Base-by-base conservation (phyloP, 768 basidiomycete species). In the Piloderma croceum region DNA sequence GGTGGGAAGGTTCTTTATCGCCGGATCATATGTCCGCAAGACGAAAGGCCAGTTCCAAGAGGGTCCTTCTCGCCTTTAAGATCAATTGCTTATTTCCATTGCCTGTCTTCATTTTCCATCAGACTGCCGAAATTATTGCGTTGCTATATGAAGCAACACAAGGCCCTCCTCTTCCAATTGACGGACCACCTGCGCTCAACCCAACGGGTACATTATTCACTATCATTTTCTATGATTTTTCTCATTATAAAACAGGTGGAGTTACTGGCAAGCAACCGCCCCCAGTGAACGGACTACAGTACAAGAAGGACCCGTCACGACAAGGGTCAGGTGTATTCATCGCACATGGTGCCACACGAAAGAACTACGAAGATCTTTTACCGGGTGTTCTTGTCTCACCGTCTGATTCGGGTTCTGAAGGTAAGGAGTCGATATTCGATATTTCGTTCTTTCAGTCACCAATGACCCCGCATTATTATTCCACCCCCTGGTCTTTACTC, bases 21-120 rank as follows among this genome's bases (percentile, higher is more conserved):
- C 83, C 87, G 35, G 92, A 96, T 49, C 92, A 97, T 63, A 93
- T 93, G 90, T 90, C 87, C 31, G 82, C 87, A 15, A 77, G 91
- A 64, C 80, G 91, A 48, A 94, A 94, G 82, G 90, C 70, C 46
- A 50, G 73, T 64, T 39, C 35, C 23, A 13, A 43, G 32, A 43
- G 41, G 33, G 44, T 27, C 15, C 24, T 42, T 40, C 39, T 45
- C 33, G 39, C 17, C 20, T 34, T 36, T 32, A 24, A 39, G 31
- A 32, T 20, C 38, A 25, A 32, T 44, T 42, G 24, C 35, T 33
- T 23, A 31, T 41, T 38, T 32, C 13, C n/a, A n/a, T n/a, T n/a
- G 27, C 27, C 27, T 29, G 15, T 9, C 27, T 9, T 47, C 39
- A 36, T 17, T 35, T 36, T n/a, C 15, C 9, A 29, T 51, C 59